These are phyloP conservation scores for Stagonosporopsis chrysanthemi DNA, from an alignment of 2,329 filamentous ascomycete genomes.

Conservation along the genomic window DNA sequence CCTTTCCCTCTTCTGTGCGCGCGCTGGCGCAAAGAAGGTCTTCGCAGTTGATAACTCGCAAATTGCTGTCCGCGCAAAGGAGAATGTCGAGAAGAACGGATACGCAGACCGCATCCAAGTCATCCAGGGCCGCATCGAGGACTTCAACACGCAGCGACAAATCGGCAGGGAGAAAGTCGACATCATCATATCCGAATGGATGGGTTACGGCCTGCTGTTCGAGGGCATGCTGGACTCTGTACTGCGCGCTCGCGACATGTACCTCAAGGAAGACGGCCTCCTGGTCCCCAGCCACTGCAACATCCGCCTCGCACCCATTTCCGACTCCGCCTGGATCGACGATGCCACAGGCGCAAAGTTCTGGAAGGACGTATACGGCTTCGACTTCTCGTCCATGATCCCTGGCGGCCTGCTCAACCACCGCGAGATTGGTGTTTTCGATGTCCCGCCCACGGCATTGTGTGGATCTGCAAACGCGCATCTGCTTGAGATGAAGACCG, in stretches of 20 bases:
- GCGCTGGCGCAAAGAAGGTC: conserved; percentile 84
- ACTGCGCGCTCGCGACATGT: conserved; percentile 84
- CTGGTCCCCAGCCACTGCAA: conserved; percentile 87
- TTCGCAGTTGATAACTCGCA: conserved; percentile 92
- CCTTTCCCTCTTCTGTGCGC: conserved; percentile 92
- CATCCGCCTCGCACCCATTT: conserved; percentile 81
- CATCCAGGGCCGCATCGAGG: conserved; percentile 85
- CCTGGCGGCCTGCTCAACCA: conserved; percentile 79
- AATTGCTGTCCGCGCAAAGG: conserved; percentile 85
- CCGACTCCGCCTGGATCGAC: conserved; percentile 77
- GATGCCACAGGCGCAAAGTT: conserved; percentile 74
- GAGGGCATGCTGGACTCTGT: conserved; percentile 97
- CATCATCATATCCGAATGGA: conserved; percentile 97
- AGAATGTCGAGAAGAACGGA: conserved; percentile 84
- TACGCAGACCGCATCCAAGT: conserved; percentile 78
- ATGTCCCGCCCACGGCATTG: conserved; percentile 39
- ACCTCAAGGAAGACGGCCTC: conserved; percentile 79
- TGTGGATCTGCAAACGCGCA: conserved; percentile 70
- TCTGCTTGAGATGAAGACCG: conserved; percentile 77
- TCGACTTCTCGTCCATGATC: conserved; percentile 92
- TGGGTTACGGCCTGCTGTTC: conserved; percentile 93
- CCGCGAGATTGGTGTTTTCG: conserved; percentile 43
- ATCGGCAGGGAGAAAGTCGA: conserved; percentile 70
- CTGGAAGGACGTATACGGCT: conserved; percentile 93
- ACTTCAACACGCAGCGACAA: conserved; percentile 71